Base-by-base conservation (phyloP, 192 early-diverging fungal genomes). In the Spizellomyces sp. region DNA sequence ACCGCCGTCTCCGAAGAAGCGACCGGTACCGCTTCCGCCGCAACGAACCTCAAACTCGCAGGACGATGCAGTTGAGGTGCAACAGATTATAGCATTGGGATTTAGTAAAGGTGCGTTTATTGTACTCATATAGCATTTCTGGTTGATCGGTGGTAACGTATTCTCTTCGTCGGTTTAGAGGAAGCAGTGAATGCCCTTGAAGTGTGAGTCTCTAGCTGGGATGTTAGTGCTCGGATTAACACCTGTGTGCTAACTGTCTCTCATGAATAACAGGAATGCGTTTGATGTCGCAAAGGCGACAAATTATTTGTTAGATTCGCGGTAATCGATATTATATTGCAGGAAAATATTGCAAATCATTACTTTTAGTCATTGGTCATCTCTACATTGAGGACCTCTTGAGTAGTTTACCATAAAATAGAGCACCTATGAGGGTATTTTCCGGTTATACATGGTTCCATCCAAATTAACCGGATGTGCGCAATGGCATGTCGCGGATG, bases 151-250 rank as follows among this genome's bases (percentile, higher is more conserved):
- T 36, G 27, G 27, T 36, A 36, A 36, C 27, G 27, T 36, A 36
- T 36, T 36, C 27, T 36, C 27, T 36, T 36, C 27, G 27, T 36
- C 27, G 27, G 6, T 57, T 5, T 48, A 78, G 80, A 77, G 46
- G 52, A 73, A 67, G 69, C 77, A 17, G 52, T 81, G 52, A 58
- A 69, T 48, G 80, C 80, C 6, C 55, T 81, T 14, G 80, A 81
- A 56, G n/a, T 64, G 74, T 75, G 69, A 71, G 71, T 36, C 27
- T 2, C 27, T 36, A 3, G 3, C 27, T 52, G 0, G 14, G 43
- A 15, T 36, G 27, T 36, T 36, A 36, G 27, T 36, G 27, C 27
- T 36, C 27, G 27, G 1, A 36, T 36, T 36, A 3, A 36, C 27
- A 36, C 3, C 27, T 2, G 27, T 36, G 27, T 36, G 1, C 27